These are phyloP conservation scores for Apium graveolens DNA, from an alignment of 129 eudicot species.

Conservation along the genomic window DNA sequence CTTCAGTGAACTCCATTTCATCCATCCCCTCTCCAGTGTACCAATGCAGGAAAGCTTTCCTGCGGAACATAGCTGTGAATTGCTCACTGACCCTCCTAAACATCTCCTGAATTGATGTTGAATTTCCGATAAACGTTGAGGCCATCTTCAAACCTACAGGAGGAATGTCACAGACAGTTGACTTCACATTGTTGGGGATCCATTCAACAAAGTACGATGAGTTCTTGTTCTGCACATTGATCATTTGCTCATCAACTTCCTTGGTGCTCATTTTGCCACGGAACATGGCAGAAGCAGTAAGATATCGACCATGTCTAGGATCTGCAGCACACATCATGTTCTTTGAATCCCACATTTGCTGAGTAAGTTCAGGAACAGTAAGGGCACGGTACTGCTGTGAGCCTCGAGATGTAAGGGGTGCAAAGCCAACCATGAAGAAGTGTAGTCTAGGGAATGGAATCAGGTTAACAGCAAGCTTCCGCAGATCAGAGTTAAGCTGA, in stretches of 20 bases:
- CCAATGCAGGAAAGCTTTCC: conserved; percentile 85
- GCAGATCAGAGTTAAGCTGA: conserved; percentile 69
- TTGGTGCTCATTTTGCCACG: conserved; percentile 74
- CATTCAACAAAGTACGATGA: conserved; percentile 78
- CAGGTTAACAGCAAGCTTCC: conserved; percentile 70
- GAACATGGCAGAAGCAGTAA: conserved; percentile 69
- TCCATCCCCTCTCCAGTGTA: conserved; percentile 78
- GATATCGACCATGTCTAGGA: conserved; percentile 70
- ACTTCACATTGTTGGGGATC: conserved; percentile 76
- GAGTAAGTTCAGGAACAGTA: conserved; percentile 71
- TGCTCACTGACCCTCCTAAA: conserved; percentile 65
- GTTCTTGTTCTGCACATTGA: conserved; percentile 76
- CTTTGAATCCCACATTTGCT: conserved; percentile 72
- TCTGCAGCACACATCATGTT: conserved; percentile 78
- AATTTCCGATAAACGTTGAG: conserved; percentile 59
- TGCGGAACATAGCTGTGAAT: conserved; percentile 68
- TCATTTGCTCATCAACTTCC: conserved; percentile 74
- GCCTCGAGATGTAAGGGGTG: conserved; percentile 69
- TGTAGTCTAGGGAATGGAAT: conserved; percentile 76
- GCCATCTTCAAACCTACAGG: conserved; percentile 68
- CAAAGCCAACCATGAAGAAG: conserved; percentile 72
- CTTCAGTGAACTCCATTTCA: conserved; percentile 66
- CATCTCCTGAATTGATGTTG: conserved; percentile 69
- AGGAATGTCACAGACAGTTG: conserved; percentile 73
- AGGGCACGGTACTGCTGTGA: conserved; percentile 76